Percentiles rank a stretch among this genome's conserved stretches.
Conservation (phyloP, 129 eudicot genomes). For the Tagetes patula region DNA sequence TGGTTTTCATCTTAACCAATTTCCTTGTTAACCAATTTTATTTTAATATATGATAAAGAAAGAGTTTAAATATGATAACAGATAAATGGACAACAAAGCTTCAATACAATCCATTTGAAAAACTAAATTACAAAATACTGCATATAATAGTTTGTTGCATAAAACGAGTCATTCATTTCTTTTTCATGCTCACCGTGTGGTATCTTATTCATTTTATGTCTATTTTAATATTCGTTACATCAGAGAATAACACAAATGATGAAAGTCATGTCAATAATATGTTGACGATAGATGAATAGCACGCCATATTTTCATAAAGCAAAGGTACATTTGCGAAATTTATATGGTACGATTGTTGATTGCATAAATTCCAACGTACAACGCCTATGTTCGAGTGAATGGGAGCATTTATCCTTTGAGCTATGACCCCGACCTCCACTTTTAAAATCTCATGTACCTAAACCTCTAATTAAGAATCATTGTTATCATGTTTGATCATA, state of each 20-base stretch:
- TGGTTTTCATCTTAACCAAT: no score
- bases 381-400: constrained; percentile 12
- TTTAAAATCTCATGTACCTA: neutral
- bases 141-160: constrained; percentile 13
- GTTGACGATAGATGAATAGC: constrained; percentile 14
- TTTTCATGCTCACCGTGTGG: constrained; percentile 13
- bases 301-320: constrained; percentile 30
- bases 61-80: no score
- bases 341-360: constrained; percentile 31
- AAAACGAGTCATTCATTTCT: constrained; percentile 15
- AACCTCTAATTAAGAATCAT: constrained; percentile 25
- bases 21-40: no score
- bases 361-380: constrained; percentile 33
- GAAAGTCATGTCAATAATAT: constrained; percentile 10
- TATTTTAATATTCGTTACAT: constrained; percentile 23
- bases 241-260: constrained; percentile 27
- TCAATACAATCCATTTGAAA: no score
- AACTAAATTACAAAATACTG: neutral
- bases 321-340: constrained; percentile 32
- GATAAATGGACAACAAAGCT: no score
- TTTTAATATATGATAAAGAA: no score
- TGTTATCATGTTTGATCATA: neutral
- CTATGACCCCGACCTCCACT: constrained; percentile 37
- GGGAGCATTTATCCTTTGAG: constrained; percentile 35
- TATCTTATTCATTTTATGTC: constrained; percentile 31